Percentiles rank a stretch among this genome's conserved stretches.
Evolutionary conservation across 148 eudicot genomes (phyloP).

Genomic region (Mesembryanthemum crystallinum): DNA sequence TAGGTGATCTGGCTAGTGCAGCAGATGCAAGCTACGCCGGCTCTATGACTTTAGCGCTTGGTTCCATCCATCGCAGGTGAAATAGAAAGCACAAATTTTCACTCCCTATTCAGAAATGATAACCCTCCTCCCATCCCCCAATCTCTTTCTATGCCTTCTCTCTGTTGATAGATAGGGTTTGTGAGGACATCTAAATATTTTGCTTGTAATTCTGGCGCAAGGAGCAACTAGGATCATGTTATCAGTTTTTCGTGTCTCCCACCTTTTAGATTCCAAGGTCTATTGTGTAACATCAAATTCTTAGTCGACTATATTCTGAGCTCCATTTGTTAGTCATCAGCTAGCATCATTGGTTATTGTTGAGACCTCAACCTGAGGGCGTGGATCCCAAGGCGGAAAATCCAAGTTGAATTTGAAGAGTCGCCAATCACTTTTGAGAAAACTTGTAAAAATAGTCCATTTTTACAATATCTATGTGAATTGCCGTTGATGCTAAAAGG

Average conservation of each 20-base stretch:
- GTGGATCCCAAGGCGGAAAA: too few relatives aligned
- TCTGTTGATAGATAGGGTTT: not conserved
- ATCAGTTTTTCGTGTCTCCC: not conserved
- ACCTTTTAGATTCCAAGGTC: not conserved
- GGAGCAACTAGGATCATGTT: not conserved
- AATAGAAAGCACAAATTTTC: conserved; percentile 1
- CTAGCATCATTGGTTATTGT: not conserved
- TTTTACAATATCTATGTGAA: too few relatives aligned
- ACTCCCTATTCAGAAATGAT: not conserved
- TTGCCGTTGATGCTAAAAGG: too few relatives aligned
- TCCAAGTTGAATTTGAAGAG: too few relatives aligned
- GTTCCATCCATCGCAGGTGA: conserved; percentile 95
- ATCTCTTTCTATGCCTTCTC: not conserved
- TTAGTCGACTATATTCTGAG: not conserved
- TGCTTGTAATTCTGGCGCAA: not conserved
- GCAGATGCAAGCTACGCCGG: conserved; percentile 73
- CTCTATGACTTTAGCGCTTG: conserved; percentile 84
- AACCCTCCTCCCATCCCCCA: too few relatives aligned
- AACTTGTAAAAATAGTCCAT: too few relatives aligned
- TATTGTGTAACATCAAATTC: not conserved
- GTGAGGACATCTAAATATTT: not conserved
- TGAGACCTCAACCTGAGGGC: too few relatives aligned
- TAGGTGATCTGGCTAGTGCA: conserved; percentile 59
- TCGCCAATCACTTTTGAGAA: too few relatives aligned
- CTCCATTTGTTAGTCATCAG: not conserved